Evolutionary conservation across 352 stramenopile genomes (phyloP), one percentile per base, ranked within the genome.

Genomic region (Globisporangium acanthophoron): DNA sequence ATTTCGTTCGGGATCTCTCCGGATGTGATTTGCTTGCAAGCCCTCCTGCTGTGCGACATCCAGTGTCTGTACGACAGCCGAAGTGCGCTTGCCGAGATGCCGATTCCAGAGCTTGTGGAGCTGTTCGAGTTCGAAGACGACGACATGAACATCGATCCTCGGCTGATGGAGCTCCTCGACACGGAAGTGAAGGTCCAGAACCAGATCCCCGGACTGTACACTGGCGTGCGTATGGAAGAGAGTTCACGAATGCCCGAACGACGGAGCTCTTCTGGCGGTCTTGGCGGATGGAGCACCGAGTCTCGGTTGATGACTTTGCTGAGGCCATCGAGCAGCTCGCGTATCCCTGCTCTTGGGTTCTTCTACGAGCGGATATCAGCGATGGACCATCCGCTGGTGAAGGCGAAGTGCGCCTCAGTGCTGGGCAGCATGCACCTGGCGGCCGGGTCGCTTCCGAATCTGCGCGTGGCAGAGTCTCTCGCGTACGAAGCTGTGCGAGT

Each of bases 121-220:
- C 60, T 91, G 18, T 73, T 92, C 3, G 83, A 92, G 54, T 88
- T 91, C 56, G 83, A 91, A 56, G 79, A 90, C 8, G 83, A 92
- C 20, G 80, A 90, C 33, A 69, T 68, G 40, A 75, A 73, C 12
- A 70, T 81, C 5, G 74, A 85, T n/a, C 73, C 73, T 0, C 66
- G 69, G 15, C 57, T 85, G 4, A 66, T 83, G 44, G 75, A 75
- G n/a, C 21, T 78, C 21, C 52, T 50, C 67, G 53, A 71, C 66
- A 61, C 51, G 62, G 65, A 64, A 55, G 58, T 20, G 67, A 75
- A 58, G 29, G 20, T 57, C 48, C 18, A 66, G 15, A 27, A 48
- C n/a, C 54, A 20, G 39, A 59, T 54, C 48, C 47, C 55, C 20
- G 56, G 61, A 29, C 52, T 63, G 31, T 63, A 64, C 43, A 40